Percentiles rank a stretch among this genome's conserved stretches.
Evolutionary conservation across 2,329 filamentous ascomycete species (phyloP).

Genomic region (Colletotrichum camelliae): DNA sequence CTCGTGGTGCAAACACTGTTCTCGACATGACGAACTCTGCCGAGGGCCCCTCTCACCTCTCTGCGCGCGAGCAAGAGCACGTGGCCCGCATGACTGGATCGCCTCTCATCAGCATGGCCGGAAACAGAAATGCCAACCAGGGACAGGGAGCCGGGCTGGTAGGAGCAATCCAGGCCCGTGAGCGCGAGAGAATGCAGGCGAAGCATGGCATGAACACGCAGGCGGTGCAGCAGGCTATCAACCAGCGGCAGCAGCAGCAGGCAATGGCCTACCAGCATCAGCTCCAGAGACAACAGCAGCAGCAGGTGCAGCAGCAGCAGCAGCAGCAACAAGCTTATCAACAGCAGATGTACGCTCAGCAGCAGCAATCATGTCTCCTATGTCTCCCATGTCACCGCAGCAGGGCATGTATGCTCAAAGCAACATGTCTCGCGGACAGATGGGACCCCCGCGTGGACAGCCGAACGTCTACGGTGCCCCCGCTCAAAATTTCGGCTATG

Average conservation of each 20-base stretch:
- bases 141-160: constrained; percentile 69
- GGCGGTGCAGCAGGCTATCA: constrained; percentile 75
- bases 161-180: constrained; percentile 79
- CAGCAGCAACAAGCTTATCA: constrained; percentile 30
- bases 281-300: constrained; percentile 36
- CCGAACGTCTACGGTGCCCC: neutral
- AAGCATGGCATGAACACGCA: constrained; percentile 73
- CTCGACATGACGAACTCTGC: constrained; percentile 52
- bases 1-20: constrained; percentile 60
- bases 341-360: constrained; percentile 34
- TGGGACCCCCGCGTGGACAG: neutral
- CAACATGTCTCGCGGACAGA: constrained; percentile 16
- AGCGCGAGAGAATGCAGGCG: constrained; percentile 77
- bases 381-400: neutral
- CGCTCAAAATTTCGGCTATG: constrained; percentile 4
- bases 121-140: constrained; percentile 37
- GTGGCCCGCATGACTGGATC: constrained; percentile 82
- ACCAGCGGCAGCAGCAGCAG: constrained; percentile 61
- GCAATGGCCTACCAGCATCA: constrained; percentile 37
- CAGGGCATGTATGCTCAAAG: constrained; percentile 18
- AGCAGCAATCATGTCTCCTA: constrained; percentile 12
- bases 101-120: constrained; percentile 71
- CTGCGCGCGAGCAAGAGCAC: constrained; percentile 86
- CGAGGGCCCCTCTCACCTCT: constrained; percentile 63
- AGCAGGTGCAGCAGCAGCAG: constrained; percentile 37